These are phyloP conservation scores for Scytalidium lignicola DNA, from an alignment of 2,329 filamentous ascomycete species.

Conservation along the genomic window DNA sequence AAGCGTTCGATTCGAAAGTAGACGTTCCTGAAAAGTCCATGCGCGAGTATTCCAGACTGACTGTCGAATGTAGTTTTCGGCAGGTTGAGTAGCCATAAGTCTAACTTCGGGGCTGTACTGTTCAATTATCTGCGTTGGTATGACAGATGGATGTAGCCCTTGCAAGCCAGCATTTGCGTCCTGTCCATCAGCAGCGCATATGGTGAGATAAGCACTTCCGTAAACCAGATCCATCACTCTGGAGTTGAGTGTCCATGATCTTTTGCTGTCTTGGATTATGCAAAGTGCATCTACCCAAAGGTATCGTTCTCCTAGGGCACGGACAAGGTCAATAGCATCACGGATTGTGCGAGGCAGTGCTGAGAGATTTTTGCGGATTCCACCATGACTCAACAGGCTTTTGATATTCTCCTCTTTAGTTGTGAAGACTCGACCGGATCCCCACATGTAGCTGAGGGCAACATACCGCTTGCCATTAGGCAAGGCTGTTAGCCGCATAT, in stretches of 20 bases:
- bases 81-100: slow-evolving; percentile 13
- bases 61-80: slow-evolving; percentile 14
- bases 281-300: slow-evolving; percentile 14
- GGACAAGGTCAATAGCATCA: slow-evolving; percentile 17
- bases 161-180: slow-evolving; percentile 10
- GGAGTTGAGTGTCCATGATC: slow-evolving; percentile 26
- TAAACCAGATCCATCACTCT: slow-evolving; percentile 29
- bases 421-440: not conserved
- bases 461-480: too few relatives aligned
- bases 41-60: slow-evolving; percentile 31
- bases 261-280: slow-evolving; percentile 6
- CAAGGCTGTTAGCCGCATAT: too few relatives aligned
- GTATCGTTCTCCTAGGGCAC: slow-evolving; percentile 15
- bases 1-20: slow-evolving; percentile 31
- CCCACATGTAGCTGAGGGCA: not conserved
- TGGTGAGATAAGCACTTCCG: slow-evolving; percentile 27
- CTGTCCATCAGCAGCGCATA: slow-evolving; percentile 29
- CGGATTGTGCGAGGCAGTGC: slow-evolving; percentile 11
- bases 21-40: slow-evolving; percentile 35
- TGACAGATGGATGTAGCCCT: slow-evolving; percentile 5
- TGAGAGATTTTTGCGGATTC: not conserved
- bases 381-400: not conserved
- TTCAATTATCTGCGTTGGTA: slow-evolving; percentile 1
- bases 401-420: not conserved
- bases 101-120: slow-evolving; percentile 12